Evolutionary conservation across 768 basidiomycete species (phyloP).

Genomic region (Tubosaeta sp.): DNA sequence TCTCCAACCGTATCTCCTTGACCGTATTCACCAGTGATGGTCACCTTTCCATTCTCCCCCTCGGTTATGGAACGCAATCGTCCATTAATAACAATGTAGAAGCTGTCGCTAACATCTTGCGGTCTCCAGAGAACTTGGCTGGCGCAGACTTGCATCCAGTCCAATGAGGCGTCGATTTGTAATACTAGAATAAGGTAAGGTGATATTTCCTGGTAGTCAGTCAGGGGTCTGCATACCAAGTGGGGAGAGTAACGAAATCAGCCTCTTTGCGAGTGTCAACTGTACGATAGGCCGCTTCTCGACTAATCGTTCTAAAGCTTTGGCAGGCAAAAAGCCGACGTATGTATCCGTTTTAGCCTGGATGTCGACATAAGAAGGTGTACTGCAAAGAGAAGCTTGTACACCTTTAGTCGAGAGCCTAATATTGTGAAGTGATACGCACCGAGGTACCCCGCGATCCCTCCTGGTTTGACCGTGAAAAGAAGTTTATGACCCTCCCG

Average conservation of each 20-base stretch:
- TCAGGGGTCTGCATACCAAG: slow-evolving; percentile 50
- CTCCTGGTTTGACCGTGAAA: slow-evolving; percentile 95
- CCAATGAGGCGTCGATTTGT: slow-evolving; percentile 94
- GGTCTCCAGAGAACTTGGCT: slow-evolving; percentile 95
- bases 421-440: slow-evolving; percentile 11
- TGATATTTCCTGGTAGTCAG: neutral
- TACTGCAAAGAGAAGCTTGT: slow-evolving; percentile 82
- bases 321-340: slow-evolving; percentile 89
- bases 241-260: slow-evolving; percentile 92
- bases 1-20: slow-evolving; percentile 98
- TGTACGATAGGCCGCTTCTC: slow-evolving; percentile 95
- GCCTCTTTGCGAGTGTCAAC: slow-evolving; percentile 90
- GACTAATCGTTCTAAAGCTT: slow-evolving; percentile 83
- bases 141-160: slow-evolving; percentile 97
- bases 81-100: slow-evolving; percentile 98
- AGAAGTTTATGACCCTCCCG: slow-evolving; percentile 58
- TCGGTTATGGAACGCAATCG: slow-evolving; percentile 89
- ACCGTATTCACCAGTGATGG: slow-evolving; percentile 89
- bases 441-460: slow-evolving; percentile 96
- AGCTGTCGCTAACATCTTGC: slow-evolving; percentile 87
- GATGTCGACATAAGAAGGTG: slow-evolving; percentile 95
- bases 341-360: slow-evolving; percentile 97
- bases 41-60: slow-evolving; percentile 67
- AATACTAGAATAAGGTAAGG: slow-evolving; percentile 52
- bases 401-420: slow-evolving; percentile 1